Conservation (phyloP, 495 filamentous ascomycete genomes). For the Clavariopsis aquatica region DNA sequence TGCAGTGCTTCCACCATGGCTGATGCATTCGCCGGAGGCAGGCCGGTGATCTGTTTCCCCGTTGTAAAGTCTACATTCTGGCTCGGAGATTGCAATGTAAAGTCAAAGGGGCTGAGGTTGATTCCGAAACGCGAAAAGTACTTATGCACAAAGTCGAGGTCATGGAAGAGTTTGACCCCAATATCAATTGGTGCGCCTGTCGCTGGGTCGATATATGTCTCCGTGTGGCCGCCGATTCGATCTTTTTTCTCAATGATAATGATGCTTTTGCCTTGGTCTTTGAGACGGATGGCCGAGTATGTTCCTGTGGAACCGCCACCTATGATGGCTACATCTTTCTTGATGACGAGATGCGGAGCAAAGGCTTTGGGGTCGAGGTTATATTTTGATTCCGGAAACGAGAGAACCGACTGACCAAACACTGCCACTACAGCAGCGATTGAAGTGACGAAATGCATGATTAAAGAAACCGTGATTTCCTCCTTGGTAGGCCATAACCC, state of each 20-base stretch:
- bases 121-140: slow-evolving; percentile 47
- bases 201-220: slow-evolving; percentile 50
- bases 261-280: slow-evolving; percentile 48
- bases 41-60: slow-evolving; percentile 27
- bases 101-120: neutral
- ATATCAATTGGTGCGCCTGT: slow-evolving; percentile 50
- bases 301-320: slow-evolving; percentile 55
- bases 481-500: no score
- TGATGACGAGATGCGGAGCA: slow-evolving; percentile 18
- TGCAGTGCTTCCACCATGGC: slow-evolving; percentile 34
- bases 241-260: slow-evolving; percentile 50
- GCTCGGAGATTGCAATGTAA: neutral
- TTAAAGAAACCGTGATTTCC: no score
- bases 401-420: neutral
- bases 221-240: slow-evolving; percentile 49
- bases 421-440: neutral
- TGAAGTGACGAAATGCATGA: neutral
- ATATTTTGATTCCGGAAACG: neutral
- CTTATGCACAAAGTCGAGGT: slow-evolving; percentile 43
- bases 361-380: neutral
- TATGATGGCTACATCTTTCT: slow-evolving; percentile 50
- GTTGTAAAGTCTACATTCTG: slow-evolving; percentile 35
- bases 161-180: slow-evolving; percentile 49
- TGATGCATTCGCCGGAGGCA: slow-evolving; percentile 23
- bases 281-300: slow-evolving; percentile 52